These are phyloP conservation scores for Luffa acutangula DNA, from an alignment of 306 rosid genomes.

Conservation along the genomic window DNA sequence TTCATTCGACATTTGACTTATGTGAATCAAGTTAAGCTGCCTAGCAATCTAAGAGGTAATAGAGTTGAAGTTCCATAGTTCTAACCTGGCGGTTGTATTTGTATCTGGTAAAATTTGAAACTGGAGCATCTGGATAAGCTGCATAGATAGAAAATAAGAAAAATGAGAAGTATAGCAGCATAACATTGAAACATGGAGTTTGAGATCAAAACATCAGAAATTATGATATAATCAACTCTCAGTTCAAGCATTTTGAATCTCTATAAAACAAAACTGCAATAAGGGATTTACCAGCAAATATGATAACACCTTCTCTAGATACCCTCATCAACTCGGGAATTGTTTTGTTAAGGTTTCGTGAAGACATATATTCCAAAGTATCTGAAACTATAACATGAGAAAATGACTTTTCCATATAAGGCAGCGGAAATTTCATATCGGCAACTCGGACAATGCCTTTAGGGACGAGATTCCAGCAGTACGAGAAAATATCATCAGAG, in stretches of 20 bases:
- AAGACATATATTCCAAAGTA: slow-evolving; percentile 85
- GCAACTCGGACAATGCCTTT: slow-evolving; percentile 77
- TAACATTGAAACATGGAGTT: background rate
- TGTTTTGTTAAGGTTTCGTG: slow-evolving; percentile 65
- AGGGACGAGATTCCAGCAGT: slow-evolving; percentile 58
- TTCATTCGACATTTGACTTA: background rate
- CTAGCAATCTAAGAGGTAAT: background rate
- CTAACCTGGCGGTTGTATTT: background rate
- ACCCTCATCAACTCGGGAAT: slow-evolving; percentile 78
- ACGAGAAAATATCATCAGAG: slow-evolving; percentile 39
- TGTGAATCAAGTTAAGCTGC: background rate
- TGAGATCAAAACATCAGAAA: background rate
- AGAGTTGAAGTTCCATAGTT: background rate
- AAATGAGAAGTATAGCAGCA: background rate
- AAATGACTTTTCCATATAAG: slow-evolving; percentile 62
- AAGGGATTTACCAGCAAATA: slow-evolving; percentile 54
- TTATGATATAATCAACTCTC: background rate
- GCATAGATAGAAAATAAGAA: background rate
- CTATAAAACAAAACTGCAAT: background rate
- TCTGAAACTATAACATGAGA: slow-evolving; percentile 73
- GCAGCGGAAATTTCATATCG: slow-evolving; percentile 63
- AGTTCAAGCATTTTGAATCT: background rate
- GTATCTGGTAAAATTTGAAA: background rate
- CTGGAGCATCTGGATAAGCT: background rate
- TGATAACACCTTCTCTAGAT: slow-evolving; percentile 62